Evolutionary conservation across 805 yeast species (phyloP), one percentile per base, ranked within the genome.

Genomic region (Candida maris): DNA sequence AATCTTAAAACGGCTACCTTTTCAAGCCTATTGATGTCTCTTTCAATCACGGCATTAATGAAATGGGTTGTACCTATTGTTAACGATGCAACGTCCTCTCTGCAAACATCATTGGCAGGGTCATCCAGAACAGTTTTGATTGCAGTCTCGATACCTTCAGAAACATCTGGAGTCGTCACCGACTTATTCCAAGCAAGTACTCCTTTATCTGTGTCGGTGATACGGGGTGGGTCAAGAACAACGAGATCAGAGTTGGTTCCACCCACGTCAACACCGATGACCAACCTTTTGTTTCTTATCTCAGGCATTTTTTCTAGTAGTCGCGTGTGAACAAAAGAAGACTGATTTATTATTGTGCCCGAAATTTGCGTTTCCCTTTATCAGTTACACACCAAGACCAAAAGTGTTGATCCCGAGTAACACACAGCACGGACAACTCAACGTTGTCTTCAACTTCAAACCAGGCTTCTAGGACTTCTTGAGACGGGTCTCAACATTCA

Each of bases 51-150:
- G 10, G 75, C 73, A 51, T 71, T 71, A 48, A 71, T 69, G 51
- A 71, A 71, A 42, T 71, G 76, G 1, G 76, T 71, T 3, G 76
- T 71, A n/a, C 77, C 76, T 42, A 71, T 70, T 2, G 74, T 69
- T 12, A 70, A 70, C 1, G 73, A 55, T 3, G 54, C 49, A 5
- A 71, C 59, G 5, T 59, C 54, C 14, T 53, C 47, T n/a, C 42
- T 42, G 3, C 34, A 16, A 19, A 53, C 45, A 13, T 29, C 41
- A 3, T 43, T 37, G 5, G 42, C 35, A n/a, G 41, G 37, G 8
- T 46, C 48, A 4, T 49, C 52, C 31, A 68, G 63, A 24, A 70
- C 47, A 17, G 49, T 45, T 6, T 46, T 38, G 14, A 70, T 61
- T 3, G 72, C 70, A 15, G 45, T 36, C 27, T 53, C 50, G 34